Conservation (phyloP, 495 filamentous ascomycete genomes). For the Annulohypoxylon nitens region DNA sequence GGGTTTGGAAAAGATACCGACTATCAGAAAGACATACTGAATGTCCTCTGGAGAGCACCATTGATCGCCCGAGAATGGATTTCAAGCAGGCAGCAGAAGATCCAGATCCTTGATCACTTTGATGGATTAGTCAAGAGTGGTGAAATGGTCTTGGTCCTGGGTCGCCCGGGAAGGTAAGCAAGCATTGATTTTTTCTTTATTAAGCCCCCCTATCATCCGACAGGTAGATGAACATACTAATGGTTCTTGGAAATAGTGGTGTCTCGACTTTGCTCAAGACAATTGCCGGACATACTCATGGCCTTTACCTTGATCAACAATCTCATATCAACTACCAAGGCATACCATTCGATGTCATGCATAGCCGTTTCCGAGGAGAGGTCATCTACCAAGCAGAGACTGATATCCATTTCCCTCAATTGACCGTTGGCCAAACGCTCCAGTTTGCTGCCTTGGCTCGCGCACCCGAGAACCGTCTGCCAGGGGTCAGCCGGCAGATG, state of each 20-base stretch:
- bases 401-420: constrained; percentile 74
- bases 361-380: constrained; percentile 72
- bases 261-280: constrained; percentile 76
- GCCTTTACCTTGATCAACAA: constrained; percentile 58
- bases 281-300: constrained; percentile 74
- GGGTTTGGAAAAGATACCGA: constrained; percentile 35
- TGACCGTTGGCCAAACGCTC: constrained; percentile 76
- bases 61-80: constrained; percentile 24
- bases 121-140: constrained; percentile 79
- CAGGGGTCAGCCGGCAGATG: constrained; percentile 70
- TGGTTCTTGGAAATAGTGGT: background rate
- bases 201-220: background rate
- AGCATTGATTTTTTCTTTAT: background rate
- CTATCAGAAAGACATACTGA: constrained; percentile 33
- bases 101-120: constrained; percentile 78
- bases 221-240: background rate
- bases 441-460: constrained; percentile 74
- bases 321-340: constrained; percentile 66
- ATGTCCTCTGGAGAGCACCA: constrained; percentile 22
- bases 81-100: constrained; percentile 39
- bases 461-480: constrained; percentile 73
- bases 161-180: constrained; percentile 68
- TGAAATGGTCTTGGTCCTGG: constrained; percentile 85
- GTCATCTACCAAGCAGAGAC: constrained; percentile 72
- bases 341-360: constrained; percentile 62